Conservation (phyloP, 768 basidiomycete species). For the Boletus rufocinnamomeus region DNA sequence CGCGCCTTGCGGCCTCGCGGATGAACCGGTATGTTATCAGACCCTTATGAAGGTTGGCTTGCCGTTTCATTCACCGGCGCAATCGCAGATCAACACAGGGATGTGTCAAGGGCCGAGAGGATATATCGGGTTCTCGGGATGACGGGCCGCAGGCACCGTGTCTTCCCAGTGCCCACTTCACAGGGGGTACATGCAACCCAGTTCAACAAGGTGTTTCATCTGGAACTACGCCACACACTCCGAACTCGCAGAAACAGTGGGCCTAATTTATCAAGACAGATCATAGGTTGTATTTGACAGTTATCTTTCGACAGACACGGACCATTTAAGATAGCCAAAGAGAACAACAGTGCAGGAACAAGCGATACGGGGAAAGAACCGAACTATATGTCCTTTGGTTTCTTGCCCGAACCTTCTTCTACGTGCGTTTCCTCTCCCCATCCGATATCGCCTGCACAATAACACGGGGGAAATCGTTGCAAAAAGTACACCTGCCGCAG, state of each 20-base stretch:
- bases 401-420: not conserved
- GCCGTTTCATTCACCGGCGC: constrained; percentile 8
- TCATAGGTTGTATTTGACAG: not conserved
- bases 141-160: not conserved
- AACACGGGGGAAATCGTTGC: not conserved
- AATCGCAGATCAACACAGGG: constrained; percentile 8
- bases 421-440: constrained; percentile 18
- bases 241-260: constrained; percentile 9
- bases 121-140: not conserved
- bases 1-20: constrained; percentile 24
- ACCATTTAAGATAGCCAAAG: not conserved
- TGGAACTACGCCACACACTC: not conserved
- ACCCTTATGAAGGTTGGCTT: not conserved
- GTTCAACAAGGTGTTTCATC: not conserved
- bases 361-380: not conserved
- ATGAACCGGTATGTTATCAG: constrained; percentile 19
- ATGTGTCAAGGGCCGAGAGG: not conserved
- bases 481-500: not conserved
- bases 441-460: not conserved
- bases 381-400: not conserved
- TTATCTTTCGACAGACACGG: constrained; percentile 10
- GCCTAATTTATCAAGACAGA: not conserved
- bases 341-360: not conserved
- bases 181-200: not conserved
- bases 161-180: not conserved